Evolutionary conservation across 306 rosid species (phyloP).

Genomic region (Quercus dentata): DNA sequence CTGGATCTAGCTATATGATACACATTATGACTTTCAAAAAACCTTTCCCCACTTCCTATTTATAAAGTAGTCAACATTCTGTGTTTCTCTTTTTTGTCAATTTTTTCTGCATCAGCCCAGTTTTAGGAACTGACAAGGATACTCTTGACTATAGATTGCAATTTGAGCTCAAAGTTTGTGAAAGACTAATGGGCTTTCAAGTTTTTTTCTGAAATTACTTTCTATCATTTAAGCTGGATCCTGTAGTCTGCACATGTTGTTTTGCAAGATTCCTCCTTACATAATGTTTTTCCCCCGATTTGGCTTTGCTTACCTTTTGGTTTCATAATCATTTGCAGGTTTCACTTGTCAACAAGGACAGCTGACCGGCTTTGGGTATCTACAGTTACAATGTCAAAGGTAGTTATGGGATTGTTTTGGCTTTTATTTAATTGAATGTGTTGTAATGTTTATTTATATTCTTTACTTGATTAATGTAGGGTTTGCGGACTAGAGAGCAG

Average conservation of each 20-base stretch:
- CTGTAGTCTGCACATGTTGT: neutral
- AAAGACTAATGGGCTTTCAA: neutral
- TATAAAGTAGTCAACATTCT: neutral
- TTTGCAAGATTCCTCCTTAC: neutral
- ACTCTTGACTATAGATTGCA: neutral
- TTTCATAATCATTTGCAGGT: slow-evolving; percentile 41
- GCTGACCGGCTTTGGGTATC: slow-evolving; percentile 68
- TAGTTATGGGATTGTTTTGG: slow-evolving; percentile 16
- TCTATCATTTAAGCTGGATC: neutral
- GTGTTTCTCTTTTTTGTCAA: neutral
- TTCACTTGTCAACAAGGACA: slow-evolving; percentile 81
- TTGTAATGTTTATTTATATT: neutral
- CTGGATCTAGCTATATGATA: neutral
- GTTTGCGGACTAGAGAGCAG: slow-evolving; percentile 78
- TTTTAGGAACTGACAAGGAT: neutral
- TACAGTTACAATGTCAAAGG: slow-evolving; percentile 73
- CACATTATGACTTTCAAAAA: neutral
- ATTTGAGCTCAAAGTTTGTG: neutral
- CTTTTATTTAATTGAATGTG: slow-evolving; percentile 19
- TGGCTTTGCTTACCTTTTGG: slow-evolving; percentile 2
- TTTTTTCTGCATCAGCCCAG: neutral
- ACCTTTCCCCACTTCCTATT: neutral
- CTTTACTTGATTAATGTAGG: slow-evolving; percentile 43
- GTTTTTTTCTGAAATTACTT: neutral
- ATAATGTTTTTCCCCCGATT: neutral